These are phyloP conservation scores for Phytopythium delawarense DNA, from an alignment of 352 stramenopile genomes.

Conservation along the genomic window DNA sequence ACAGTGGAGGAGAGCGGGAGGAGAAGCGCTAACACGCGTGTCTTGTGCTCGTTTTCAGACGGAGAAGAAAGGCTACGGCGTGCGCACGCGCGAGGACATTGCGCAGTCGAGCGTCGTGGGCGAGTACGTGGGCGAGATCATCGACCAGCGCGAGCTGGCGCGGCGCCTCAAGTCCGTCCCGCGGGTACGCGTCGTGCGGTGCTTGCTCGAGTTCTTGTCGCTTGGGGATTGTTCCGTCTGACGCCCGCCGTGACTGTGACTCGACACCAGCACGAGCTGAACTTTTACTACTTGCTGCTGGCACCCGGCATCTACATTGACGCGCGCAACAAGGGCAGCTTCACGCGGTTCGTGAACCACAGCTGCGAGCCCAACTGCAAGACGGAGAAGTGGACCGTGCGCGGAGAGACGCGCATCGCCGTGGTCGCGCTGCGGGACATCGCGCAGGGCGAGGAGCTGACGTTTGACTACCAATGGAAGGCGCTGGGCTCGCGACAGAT, in stretches of 20 bases:
- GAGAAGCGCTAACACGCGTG: background rate
- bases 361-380: conserved; percentile 95
- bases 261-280: conserved; percentile 55
- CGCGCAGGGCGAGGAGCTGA: conserved; percentile 86
- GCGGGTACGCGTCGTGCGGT: conserved; percentile 21
- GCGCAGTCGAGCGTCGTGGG: conserved; percentile 66
- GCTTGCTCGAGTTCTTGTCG: background rate
- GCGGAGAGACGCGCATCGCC: conserved; percentile 90
- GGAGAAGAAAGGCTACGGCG: conserved; percentile 81
- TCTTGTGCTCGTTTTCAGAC: conserved; percentile 24
- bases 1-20: background rate
- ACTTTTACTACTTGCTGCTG: conserved; percentile 87
- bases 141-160: conserved; percentile 81
- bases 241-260: background rate
- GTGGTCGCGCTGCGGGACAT: conserved; percentile 93
- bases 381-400: conserved; percentile 93
- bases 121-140: conserved; percentile 92
- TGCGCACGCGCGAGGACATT: conserved; percentile 64
- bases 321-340: conserved; percentile 86
- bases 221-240: background rate
- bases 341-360: conserved; percentile 96
- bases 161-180: conserved; percentile 51
- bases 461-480: conserved; percentile 97
- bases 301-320: conserved; percentile 87
- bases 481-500: conserved; percentile 76